phyloP scores from a whole-genome alignment of 73 alveolate species.

The Stentor roeselii region DNA sequence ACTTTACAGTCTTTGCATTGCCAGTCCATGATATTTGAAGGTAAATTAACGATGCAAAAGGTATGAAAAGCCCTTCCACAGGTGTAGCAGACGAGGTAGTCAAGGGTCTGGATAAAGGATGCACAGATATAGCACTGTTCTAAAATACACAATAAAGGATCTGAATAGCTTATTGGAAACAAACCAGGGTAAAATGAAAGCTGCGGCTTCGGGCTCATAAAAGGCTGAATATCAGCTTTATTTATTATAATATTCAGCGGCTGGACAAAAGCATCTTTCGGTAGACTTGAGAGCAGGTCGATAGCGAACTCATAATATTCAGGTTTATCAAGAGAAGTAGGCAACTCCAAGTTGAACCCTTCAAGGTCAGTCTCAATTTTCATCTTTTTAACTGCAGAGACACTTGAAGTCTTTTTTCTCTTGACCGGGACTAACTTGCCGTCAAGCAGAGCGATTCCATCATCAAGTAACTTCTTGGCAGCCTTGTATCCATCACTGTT shows the following conservation, averaged over 20 bases:
- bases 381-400: neutral
- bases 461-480: conserved; percentile 71
- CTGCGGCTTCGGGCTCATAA: neutral
- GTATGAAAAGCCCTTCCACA: conserved; percentile 19
- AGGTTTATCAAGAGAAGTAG: conserved; percentile 10
- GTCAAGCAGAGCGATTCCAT: conserved; percentile 30
- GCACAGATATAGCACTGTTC: conserved; percentile 25
- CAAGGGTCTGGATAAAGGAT: neutral
- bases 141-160: neutral
- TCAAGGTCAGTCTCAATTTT: conserved; percentile 13
- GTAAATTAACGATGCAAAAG: neutral
- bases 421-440: neutral
- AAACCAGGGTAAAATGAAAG: conserved; percentile 2
- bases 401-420: neutral
- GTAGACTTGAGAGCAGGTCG: neutral
- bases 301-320: neutral
- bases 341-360: neutral
- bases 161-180: neutral
- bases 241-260: conserved; percentile 4
- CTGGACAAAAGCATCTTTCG: neutral
- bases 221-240: conserved; percentile 2
- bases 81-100: neutral
- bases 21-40: neutral
- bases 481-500: conserved; percentile 65
- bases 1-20: conserved; percentile 19